Evolutionary conservation across 495 filamentous ascomycete species (phyloP).

Genomic region (Neurospora africana): DNA sequence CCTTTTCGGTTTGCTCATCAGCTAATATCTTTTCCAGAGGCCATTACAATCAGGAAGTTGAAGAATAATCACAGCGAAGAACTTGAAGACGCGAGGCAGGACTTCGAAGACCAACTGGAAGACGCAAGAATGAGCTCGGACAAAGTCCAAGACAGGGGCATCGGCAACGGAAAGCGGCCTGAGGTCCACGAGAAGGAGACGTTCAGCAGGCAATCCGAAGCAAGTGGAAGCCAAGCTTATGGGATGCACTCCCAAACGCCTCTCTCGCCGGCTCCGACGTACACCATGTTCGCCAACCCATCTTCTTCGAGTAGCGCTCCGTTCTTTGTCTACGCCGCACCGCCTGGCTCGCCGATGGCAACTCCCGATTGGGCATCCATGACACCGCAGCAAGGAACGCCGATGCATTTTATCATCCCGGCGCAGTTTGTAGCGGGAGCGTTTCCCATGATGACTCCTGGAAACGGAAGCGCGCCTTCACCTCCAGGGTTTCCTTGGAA

Average conservation of each 20-base stretch:
- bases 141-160: background rate
- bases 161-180: background rate
- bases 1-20: background rate
- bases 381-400: background rate
- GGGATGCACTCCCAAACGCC: background rate
- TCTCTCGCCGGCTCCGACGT: background rate
- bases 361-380: background rate
- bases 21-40: background rate
- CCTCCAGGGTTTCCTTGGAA: background rate
- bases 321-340: background rate
- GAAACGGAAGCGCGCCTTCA: background rate
- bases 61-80: background rate
- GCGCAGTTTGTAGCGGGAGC: background rate
- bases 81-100: background rate
- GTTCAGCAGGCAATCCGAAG: background rate
- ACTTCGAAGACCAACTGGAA: background rate
- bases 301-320: background rate
- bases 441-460: background rate
- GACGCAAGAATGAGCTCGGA: background rate
- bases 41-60: background rate
- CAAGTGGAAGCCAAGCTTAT: background rate
- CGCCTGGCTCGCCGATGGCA: background rate
- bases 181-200: background rate
- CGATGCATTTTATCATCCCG: background rate
- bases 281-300: background rate